A percentile compares a stretch with the other conserved stretches of the same genome.
Evolutionary conservation across 768 basidiomycete species (phyloP).

Genomic region (Hygrophorus pudorinus): DNA sequence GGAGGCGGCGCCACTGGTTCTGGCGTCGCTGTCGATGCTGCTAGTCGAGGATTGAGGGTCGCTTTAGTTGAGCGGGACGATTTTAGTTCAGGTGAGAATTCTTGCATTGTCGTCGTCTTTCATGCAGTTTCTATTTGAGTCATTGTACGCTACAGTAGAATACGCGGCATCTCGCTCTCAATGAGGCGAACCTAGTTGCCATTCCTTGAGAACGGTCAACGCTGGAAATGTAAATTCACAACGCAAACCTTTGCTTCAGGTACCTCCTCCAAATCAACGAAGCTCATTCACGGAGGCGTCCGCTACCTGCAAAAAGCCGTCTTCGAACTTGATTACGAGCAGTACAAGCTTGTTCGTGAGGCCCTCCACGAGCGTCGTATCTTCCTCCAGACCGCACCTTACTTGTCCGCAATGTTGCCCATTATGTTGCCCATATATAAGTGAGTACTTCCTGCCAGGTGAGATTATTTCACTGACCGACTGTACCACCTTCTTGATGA

Average conservation of each 20-base stretch:
- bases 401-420: constrained; percentile 85
- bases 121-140: background rate
- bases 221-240: too few species aligned
- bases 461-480: constrained; percentile 7
- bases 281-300: constrained; percentile 96
- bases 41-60: constrained; percentile 82
- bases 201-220: too few species aligned
- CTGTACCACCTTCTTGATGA: too few species aligned
- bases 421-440: constrained; percentile 98
- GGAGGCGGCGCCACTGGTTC: constrained; percentile 96
- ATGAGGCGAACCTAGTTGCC: too few species aligned
- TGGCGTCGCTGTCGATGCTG: constrained; percentile 94
- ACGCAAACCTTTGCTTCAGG: too few species aligned
- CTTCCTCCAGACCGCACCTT: constrained; percentile 93
- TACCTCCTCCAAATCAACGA: constrained; percentile 94
- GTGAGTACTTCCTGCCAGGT: constrained; percentile 25
- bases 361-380: constrained; percentile 88
- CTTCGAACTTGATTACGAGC: constrained; percentile 91
- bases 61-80: constrained; percentile 91
- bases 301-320: constrained; percentile 96
- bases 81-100: constrained; percentile 66
- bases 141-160: background rate
- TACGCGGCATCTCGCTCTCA: too few species aligned
- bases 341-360: constrained; percentile 93
- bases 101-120: background rate